These are phyloP conservation scores for Rhizophlyctis rosea DNA, from an alignment of 192 early-diverging fungal genomes.

Conservation along the genomic window DNA sequence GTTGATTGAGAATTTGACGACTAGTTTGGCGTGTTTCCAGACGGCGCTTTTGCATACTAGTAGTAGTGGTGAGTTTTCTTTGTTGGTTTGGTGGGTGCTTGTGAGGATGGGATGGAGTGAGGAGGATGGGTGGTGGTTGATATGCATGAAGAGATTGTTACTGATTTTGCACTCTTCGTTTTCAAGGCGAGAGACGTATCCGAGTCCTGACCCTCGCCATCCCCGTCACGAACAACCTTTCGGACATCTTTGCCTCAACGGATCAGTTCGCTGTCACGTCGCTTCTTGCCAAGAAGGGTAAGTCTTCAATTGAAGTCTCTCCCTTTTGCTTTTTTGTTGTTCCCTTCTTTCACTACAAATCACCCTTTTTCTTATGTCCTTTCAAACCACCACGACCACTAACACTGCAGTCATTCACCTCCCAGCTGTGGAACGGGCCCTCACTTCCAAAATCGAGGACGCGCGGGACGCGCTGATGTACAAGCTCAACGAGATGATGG, in stretches of 20 bases:
- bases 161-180: no score
- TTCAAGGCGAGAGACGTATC: conserved; percentile 84
- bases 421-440: conserved; percentile 79
- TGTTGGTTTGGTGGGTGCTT: no score
- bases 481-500: conserved; percentile 85
- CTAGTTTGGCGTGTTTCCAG: conserved; percentile 88
- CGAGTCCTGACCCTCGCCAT: conserved; percentile 86
- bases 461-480: conserved; percentile 87
- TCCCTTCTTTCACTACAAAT: not conserved
- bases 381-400: not conserved
- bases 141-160: no score
- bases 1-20: conserved; percentile 71
- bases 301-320: not conserved
- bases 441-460: conserved; percentile 86
- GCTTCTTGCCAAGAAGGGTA: conserved; percentile 82
- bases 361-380: not conserved
- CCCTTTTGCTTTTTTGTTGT: conserved; percentile 2
- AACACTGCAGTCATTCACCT: not conserved
- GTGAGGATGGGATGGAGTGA: no score
- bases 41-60: conserved; percentile 90
- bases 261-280: conserved; percentile 83
- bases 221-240: conserved; percentile 78
- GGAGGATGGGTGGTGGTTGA: no score
- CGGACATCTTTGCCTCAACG: conserved; percentile 76
- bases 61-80: conserved; percentile 54